Evolutionary conservation across 139 green algal genomes (phyloP).

Genomic region (Tetradesmus lagerheimii): DNA sequence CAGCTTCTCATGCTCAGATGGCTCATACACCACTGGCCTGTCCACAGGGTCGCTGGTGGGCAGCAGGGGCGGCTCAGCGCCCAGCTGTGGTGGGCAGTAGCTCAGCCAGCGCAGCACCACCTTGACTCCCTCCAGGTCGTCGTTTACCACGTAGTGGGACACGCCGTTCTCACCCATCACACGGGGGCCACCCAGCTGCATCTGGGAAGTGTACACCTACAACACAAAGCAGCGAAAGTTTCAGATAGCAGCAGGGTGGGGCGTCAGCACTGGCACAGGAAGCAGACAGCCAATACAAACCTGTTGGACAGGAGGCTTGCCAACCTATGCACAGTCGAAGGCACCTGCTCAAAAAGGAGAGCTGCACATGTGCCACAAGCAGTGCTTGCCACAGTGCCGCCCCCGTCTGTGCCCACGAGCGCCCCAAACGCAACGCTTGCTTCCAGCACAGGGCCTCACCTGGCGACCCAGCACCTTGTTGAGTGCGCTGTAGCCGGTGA

Average conservation of each 20-base stretch:
- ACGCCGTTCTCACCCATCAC: slow-evolving; percentile 98
- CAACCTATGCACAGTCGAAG: no score
- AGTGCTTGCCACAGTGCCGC: not conserved
- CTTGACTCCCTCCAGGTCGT: slow-evolving; percentile 90
- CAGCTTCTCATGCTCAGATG: slow-evolving; percentile 82
- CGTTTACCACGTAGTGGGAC: slow-evolving; percentile 91
- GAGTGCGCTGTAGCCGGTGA: slow-evolving; percentile 97
- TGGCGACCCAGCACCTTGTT: slow-evolving; percentile 98
- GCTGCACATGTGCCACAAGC: no score
- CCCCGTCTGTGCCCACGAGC: not conserved
- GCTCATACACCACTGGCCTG: slow-evolving; percentile 75
- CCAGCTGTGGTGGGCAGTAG: slow-evolving; percentile 78
- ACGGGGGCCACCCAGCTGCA: slow-evolving; percentile 94
- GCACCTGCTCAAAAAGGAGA: no score
- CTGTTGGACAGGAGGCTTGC: no score
- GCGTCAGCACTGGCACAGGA: not conserved
- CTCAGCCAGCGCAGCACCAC: slow-evolving; percentile 77
- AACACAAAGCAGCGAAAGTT: not conserved
- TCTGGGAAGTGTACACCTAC: slow-evolving; percentile 95
- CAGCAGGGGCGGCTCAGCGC: slow-evolving; percentile 66
- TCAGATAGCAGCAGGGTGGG: not conserved
- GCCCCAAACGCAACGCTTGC: not conserved
- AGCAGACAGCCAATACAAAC: not conserved
- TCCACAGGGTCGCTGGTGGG: slow-evolving; percentile 75
- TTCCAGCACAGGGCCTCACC: slow-evolving; percentile 8